A percentile compares a stretch with the other conserved stretches of the same genome.
phyloP scores from a whole-genome alignment of 75 land plant genomes.

The Cryptomeria japonica region DNA sequence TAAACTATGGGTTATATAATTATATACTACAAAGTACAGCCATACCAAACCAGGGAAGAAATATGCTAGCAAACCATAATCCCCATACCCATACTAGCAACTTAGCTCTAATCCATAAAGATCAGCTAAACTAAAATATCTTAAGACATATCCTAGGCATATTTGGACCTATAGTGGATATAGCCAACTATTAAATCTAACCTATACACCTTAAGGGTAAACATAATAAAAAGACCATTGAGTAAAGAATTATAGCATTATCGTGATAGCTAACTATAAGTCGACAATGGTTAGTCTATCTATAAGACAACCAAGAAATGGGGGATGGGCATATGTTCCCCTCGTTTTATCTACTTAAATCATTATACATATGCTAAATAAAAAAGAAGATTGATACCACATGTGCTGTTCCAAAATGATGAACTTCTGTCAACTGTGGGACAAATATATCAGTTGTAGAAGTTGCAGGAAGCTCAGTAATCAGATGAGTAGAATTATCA shows the following conservation, averaged over 20 bases:
- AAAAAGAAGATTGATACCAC: conserved; percentile 30
- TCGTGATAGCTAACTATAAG: background rate
- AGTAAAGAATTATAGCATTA: background rate
- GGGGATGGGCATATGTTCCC: background rate
- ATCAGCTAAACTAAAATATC: no score
- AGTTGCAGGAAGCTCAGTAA: background rate
- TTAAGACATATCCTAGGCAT: background rate
- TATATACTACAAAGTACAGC: no score
- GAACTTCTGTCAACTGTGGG: conserved; percentile 33
- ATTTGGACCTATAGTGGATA: background rate
- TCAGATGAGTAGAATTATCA: background rate
- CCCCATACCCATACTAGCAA: no score
- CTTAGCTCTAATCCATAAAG: no score
- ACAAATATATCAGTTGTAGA: conserved; percentile 27
- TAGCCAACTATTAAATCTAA: background rate
- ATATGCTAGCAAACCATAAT: no score
- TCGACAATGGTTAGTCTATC: background rate
- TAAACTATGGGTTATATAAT: no score
- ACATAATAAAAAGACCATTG: background rate
- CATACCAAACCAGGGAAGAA: no score
- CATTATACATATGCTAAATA: background rate
- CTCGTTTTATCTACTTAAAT: background rate
- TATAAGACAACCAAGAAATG: conserved; percentile 1
- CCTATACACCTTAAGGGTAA: background rate
- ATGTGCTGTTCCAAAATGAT: conserved; percentile 55